Evolutionary conservation across 2,329 filamentous ascomycete genomes (phyloP), one percentile per base, ranked within the genome.

Genomic region (Fulvia fulva): DNA sequence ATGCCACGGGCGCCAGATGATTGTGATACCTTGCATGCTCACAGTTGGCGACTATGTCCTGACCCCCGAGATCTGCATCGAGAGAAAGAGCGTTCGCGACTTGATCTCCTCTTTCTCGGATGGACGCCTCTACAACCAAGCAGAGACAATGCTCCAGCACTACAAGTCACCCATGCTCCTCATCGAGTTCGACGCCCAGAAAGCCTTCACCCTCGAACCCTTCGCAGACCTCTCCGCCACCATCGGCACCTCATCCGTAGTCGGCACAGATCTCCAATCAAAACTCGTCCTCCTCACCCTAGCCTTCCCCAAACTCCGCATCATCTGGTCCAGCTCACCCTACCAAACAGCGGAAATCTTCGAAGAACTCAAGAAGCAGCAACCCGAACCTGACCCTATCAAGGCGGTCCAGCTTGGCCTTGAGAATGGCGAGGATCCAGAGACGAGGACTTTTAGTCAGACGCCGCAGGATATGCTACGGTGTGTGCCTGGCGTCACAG

Each of bases 281-380:
- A 94, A 97, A 74, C 81, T 99, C 47, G 94, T 97, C 12, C 85
- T 97, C 46, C 82, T 99, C 21, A 97, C 92, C 0, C 83, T 99
- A 5, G 90, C 93, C 0, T 99, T 97, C 68, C 94, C 94, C 0
- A 85, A 85, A 22, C 81, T 99, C 51, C 88, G 90, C 64, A 89
- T 99, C 66, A 91, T 99, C 67, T 99, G 94, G 94, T 94, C 89
- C 8, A 90, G 85, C 8, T 91, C 88, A 11, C 93, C 94, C 0
- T 96, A 96, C 71, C 92, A 99, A 74, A 97, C 94, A 0, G 94
- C 94, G 1, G 92, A 97, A 77, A 97, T 99, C 62, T 97, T 99
- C 72, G 88, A 92, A 68, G 87, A 91, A 65, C 83, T 99, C 55
- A 99, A 99, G 78, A 88, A 91, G 65, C 88, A 91, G 68, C 88